phyloP scores from a whole-genome alignment of 2,329 filamentous ascomycete genomes.

The Fusarium luffae region DNA sequence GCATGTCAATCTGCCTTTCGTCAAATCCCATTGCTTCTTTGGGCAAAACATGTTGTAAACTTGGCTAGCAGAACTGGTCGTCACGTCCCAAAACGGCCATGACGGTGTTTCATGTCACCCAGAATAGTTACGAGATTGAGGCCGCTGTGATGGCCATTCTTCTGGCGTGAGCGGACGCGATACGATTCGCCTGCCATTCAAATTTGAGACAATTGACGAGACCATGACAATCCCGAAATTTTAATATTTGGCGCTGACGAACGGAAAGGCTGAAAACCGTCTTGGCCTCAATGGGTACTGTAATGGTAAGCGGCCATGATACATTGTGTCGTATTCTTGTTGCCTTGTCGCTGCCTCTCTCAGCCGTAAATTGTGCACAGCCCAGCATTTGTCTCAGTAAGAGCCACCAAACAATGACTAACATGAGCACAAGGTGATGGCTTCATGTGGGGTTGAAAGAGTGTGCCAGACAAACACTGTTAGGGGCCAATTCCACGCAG shows the following conservation, averaged over 20 bases:
- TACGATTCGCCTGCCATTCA: constrained; percentile 24
- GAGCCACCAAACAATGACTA: constrained; percentile 9
- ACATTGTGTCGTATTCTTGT: constrained; percentile 13
- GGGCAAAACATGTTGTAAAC: constrained; percentile 5
- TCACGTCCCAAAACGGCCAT: constrained; percentile 28
- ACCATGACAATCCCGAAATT: constrained; percentile 17
- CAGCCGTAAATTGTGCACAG: constrained; percentile 21
- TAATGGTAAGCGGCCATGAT: constrained; percentile 35
- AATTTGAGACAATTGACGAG: constrained; percentile 35
- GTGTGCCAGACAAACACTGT: constrained; percentile 13
- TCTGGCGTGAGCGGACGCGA: constrained; percentile 30
- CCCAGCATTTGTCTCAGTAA: constrained; percentile 31
- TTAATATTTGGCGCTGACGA: constrained; percentile 27
- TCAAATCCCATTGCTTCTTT: constrained; percentile 30
- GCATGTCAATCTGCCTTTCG: constrained; percentile 20
- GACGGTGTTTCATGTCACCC: constrained; percentile 27
- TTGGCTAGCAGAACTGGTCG: constrained; percentile 20
- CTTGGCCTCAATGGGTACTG: constrained; percentile 16
- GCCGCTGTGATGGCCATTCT: constrained; percentile 24
- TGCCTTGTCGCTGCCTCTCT: background rate
- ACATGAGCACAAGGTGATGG: constrained; percentile 23
- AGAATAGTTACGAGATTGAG: constrained; percentile 29
- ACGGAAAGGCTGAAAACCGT: constrained; percentile 9
- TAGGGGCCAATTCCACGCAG: constrained; percentile 21
- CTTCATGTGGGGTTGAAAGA: constrained; percentile 26